Evolutionary conservation across 2,329 filamentous ascomycete species (phyloP).

Genomic region (Trichoderma aggressivum): DNA sequence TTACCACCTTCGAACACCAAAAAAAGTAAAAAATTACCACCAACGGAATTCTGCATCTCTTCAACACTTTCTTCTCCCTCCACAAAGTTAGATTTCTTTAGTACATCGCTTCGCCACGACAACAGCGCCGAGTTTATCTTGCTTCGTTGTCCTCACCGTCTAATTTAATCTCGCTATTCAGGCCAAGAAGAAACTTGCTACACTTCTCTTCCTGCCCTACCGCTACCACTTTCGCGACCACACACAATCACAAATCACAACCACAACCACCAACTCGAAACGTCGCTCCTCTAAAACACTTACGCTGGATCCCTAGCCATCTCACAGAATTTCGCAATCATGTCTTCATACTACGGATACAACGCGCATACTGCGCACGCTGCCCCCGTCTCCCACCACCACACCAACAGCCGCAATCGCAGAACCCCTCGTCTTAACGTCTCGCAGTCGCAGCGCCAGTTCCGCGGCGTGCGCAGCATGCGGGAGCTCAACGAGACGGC

Average conservation of each 20-base stretch:
- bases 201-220: background rate
- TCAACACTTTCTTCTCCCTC: background rate
- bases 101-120: background rate
- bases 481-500: constrained; percentile 82
- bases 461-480: constrained; percentile 78
- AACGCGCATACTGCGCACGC: constrained; percentile 57
- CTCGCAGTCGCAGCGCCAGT: constrained; percentile 79
- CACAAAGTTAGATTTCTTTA: background rate
- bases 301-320: constrained; percentile 11
- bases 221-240: background rate
- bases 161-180: constrained; percentile 30
- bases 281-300: background rate
- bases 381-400: constrained; percentile 64
- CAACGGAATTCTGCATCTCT: background rate
- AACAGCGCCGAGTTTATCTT: background rate
- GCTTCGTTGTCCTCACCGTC: constrained; percentile 11
- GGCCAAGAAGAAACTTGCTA: background rate
- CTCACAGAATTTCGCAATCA: constrained; percentile 35
- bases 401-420: constrained; percentile 70
- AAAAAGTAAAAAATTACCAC: background rate
- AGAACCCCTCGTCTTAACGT: constrained; percentile 77
- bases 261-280: background rate
- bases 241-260: background rate
- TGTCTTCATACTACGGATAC: constrained; percentile 65
- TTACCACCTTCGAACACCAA: constrained; percentile 8